Evolutionary conservation across 345 rosid genomes (phyloP), one percentile per base, ranked within the genome.

Genomic region (Barbarea vulgaris): DNA sequence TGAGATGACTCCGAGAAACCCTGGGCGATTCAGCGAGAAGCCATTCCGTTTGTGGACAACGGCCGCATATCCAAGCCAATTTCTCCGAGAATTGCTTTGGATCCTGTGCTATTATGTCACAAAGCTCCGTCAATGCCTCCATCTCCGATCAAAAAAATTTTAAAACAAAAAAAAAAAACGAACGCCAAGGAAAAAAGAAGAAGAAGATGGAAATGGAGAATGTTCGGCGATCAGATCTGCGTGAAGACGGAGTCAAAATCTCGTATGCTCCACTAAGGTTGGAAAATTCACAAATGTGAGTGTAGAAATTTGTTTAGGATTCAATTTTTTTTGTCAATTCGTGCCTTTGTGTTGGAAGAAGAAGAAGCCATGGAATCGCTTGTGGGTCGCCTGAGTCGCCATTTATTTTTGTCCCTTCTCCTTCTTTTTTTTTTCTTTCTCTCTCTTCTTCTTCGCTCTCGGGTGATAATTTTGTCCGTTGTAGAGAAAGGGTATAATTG

Each of bases 111-210:
- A 88, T 81, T 47, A 96, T 83, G 81, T 96, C 99, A 77, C 93
- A 88, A 13, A 96, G 88, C 82, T 90, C 94, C 77, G 85, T 74
- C 84, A 96, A 79, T 30, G 99, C 84, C 78, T 96, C 96, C 99
- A 93, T 91, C 57, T 53, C 65, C 10, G 71, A 58, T 59, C 30
- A 65, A 53, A 58, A 47, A 56, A 61, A n/a, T n/a, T n/a, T 6
- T 6, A 6, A 6, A 1, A 27, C 2, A 47, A 44, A 50, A 31
- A 31, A 72, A 58, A 48, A 52, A 46, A 14, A 22, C 33, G 1
- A 39, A 53, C 33, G 65, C 57, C 13, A 68, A 27, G 50, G 46
- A 21, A 58, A 39, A 13, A n/a, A n/a, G n/a, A n/a, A n/a, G n/a
- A n/a, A n/a, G n/a, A 39, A 56, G 51, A 62, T 17, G 28, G 41